Percentiles rank a stretch among this genome's conserved stretches.
Evolutionary conservation across 2,329 filamentous ascomycete genomes (phyloP).

Genomic region (Aspergillus japonicus): DNA sequence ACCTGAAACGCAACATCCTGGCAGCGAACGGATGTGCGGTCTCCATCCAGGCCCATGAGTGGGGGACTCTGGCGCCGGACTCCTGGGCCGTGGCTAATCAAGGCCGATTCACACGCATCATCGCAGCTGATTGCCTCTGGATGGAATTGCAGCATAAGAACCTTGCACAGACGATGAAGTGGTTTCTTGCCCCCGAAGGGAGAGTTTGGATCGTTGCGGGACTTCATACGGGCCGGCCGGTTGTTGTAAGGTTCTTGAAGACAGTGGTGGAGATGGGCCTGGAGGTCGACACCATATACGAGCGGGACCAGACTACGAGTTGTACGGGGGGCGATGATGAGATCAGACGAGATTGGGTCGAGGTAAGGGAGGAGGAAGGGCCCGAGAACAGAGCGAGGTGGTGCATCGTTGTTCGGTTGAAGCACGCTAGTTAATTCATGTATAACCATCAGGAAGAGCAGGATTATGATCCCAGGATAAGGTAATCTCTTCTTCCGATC

Average conservation of each 20-base stretch:
- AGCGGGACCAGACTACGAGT: slow-evolving; percentile 51
- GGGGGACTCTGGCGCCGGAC: slow-evolving; percentile 48
- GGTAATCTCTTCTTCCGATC: too few relatives aligned
- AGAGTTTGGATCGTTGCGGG: slow-evolving; percentile 55
- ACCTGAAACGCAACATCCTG: slow-evolving; percentile 46
- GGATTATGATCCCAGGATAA: too few relatives aligned
- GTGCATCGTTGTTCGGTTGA: slow-evolving; percentile 54
- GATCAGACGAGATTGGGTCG: slow-evolving; percentile 46
- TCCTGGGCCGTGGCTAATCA: slow-evolving; percentile 40
- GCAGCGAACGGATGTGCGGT: slow-evolving; percentile 17
- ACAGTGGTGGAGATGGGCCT: slow-evolving; percentile 45
- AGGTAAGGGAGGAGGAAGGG: slow-evolving; percentile 48
- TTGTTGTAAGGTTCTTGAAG: slow-evolving; percentile 58
- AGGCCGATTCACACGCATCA: slow-evolving; percentile 52
- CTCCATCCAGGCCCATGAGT: slow-evolving; percentile 53
- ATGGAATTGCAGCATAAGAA: slow-evolving; percentile 58
- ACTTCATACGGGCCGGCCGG: slow-evolving; percentile 59
- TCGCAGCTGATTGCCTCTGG: slow-evolving; percentile 63
- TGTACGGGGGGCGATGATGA: slow-evolving; percentile 36
- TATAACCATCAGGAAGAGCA: too few relatives aligned
- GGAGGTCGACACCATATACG: slow-evolving; percentile 53
- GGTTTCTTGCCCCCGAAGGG: slow-evolving; percentile 49
- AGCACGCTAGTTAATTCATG: not conserved
- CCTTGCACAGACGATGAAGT: slow-evolving; percentile 54
- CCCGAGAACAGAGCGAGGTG: slow-evolving; percentile 56